A percentile compares a stretch with the other conserved stretches of the same genome.
Evolutionary conservation across 2,329 filamentous ascomycete species (phyloP).

Genomic region (Fusarium sp.): DNA sequence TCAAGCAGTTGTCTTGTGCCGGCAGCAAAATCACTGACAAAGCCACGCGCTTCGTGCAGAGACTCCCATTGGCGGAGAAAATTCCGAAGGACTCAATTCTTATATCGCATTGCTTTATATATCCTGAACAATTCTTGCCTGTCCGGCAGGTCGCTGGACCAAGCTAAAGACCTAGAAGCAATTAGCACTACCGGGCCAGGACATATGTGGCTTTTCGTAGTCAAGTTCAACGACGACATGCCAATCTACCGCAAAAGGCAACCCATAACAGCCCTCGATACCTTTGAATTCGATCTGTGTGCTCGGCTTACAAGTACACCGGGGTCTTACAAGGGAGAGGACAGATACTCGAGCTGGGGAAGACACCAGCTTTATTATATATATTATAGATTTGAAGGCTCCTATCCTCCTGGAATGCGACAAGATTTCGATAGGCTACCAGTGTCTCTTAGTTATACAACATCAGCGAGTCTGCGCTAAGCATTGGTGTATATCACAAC

Average conservation of each 20-base stretch:
- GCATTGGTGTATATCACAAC: too few relatives aligned
- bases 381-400: too few relatives aligned
- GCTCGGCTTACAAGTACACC: too few relatives aligned
- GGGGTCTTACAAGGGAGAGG: too few relatives aligned
- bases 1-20: not conserved
- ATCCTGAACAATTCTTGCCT: not conserved
- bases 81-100: rapidly evolving
- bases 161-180: not conserved
- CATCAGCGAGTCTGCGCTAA: too few relatives aligned
- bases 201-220: not conserved
- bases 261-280: not conserved
- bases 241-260: not conserved
- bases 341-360: too few relatives aligned
- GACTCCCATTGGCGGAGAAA: not conserved
- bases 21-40: not conserved
- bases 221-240: not conserved
- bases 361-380: too few relatives aligned
- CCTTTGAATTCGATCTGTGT: too few relatives aligned
- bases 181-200: not conserved
- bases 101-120: not conserved
- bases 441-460: too few relatives aligned
- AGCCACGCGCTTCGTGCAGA: not conserved
- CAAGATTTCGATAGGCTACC: too few relatives aligned
- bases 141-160: too few relatives aligned
- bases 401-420: too few relatives aligned